These are phyloP conservation scores for Quercus phellos DNA, from an alignment of 331 rosid species.

Conservation along the genomic window DNA sequence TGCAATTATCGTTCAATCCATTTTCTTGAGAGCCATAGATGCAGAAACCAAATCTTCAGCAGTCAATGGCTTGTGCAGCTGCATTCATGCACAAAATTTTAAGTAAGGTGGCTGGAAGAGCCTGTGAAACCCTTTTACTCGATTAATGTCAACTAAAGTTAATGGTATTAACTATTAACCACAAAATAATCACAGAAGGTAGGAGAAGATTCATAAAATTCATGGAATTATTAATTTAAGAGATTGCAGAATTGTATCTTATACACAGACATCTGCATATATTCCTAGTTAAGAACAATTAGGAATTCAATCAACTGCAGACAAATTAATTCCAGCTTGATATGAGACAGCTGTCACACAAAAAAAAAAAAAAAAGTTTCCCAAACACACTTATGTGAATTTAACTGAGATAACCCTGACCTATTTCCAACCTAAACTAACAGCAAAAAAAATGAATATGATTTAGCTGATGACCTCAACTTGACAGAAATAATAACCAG, in stretches of 20 bases:
- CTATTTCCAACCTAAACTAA: not conserved
- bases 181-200: not conserved
- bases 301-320: not conserved
- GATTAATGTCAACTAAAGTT: not conserved
- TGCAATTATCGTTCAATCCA: not conserved
- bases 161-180: not conserved
- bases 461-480: not conserved
- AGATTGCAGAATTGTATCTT: not conserved
- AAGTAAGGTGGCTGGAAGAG: slow-evolving; percentile 5
- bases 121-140: not conserved
- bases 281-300: not conserved
- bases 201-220: not conserved
- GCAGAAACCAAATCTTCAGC: slow-evolving; percentile 53
- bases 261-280: not conserved
- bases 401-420: too few species aligned
- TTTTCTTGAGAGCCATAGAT: slow-evolving; percentile 31
- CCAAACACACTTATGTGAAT: not conserved
- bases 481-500: not conserved
- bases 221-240: not conserved
- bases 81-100: slow-evolving; percentile 33
- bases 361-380: not conserved
- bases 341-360: not conserved
- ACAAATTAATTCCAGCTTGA: not conserved
- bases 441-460: not conserved
- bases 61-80: slow-evolving; percentile 59